Evolutionary conservation across 2,329 filamentous ascomycete genomes (phyloP).

Genomic region (Hirsutella minnesotensis): DNA sequence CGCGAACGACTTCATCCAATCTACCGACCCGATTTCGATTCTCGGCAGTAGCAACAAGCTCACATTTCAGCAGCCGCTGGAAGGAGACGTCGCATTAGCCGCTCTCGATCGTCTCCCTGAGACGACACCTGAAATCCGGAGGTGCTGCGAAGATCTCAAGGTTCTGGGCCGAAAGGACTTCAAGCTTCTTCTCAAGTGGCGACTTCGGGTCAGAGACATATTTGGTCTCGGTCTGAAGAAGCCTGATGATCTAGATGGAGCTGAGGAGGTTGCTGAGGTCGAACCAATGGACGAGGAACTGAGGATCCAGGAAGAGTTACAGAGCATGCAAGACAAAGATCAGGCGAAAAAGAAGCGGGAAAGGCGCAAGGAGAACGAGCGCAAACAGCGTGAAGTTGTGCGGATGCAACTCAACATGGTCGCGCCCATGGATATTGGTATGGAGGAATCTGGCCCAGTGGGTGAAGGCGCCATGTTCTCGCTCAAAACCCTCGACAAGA

Average conservation of each 20-base stretch:
- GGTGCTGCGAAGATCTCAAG: conserved; percentile 73
- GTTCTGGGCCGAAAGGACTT: conserved; percentile 92
- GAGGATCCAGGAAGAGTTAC: conserved; percentile 76
- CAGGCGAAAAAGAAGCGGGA: conserved; percentile 69
- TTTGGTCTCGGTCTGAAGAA: conserved; percentile 81
- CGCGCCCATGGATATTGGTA: conserved; percentile 87
- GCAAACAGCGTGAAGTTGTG: conserved; percentile 88
- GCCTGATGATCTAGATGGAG: conserved; percentile 28
- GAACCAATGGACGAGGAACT: conserved; percentile 92
- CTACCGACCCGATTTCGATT: conserved; percentile 83
- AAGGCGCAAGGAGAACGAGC: conserved; percentile 78
- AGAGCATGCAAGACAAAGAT: conserved; percentile 71
- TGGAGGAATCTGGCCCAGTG: conserved; percentile 70
- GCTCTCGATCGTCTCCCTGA: conserved; percentile 78
- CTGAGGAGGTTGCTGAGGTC: conserved; percentile 67
- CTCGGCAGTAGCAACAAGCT: conserved; percentile 77
- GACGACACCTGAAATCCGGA: conserved; percentile 70
- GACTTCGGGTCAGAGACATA: conserved; percentile 76
- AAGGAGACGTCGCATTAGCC: conserved; percentile 75
- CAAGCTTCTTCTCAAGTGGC: conserved; percentile 79
- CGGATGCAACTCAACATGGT: conserved; percentile 97
- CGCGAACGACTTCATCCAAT: conserved; percentile 89
- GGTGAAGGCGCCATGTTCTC: conserved; percentile 80
- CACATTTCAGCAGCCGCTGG: conserved; percentile 66
- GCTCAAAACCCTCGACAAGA: conserved; percentile 70